These are phyloP conservation scores for Acanthamoeba sp. DNA, from an alignment of 208 protist genomes.

Conservation along the genomic window DNA sequence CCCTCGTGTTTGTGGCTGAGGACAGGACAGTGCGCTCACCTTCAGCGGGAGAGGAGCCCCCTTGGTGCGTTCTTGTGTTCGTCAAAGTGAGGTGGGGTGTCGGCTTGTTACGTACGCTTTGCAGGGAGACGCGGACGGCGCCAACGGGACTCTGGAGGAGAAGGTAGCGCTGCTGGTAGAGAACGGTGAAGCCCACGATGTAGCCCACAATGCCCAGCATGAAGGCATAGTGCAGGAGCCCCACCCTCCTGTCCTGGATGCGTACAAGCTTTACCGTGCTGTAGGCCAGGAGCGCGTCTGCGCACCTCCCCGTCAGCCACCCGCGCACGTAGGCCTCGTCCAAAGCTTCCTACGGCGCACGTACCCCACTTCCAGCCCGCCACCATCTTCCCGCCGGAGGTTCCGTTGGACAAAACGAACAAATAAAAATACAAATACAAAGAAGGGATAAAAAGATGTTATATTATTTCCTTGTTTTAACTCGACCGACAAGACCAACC, in stretches of 20 bases:
- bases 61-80: too few relatives aligned
- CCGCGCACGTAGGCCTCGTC: too few relatives aligned
- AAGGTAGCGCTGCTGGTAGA: conserved; percentile 36
- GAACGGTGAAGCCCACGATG: conserved; percentile 38
- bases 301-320: too few relatives aligned
- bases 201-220: conserved; percentile 29
- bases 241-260: conserved; percentile 40
- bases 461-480: too few relatives aligned
- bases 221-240: conserved; percentile 38
- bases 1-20: conserved; percentile 45
- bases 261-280: conserved; percentile 65
- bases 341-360: too few relatives aligned
- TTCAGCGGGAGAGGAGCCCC: too few relatives aligned
- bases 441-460: too few relatives aligned
- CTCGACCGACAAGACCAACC: too few relatives aligned
- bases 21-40: neutral
- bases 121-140: conserved; percentile 28
- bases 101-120: conserved; percentile 26
- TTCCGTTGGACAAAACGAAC: too few relatives aligned
- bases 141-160: neutral
- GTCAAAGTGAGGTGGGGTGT: neutral
- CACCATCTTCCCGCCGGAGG: too few relatives aligned
- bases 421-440: too few relatives aligned
- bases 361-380: too few relatives aligned
- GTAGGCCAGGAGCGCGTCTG: conserved; percentile 43